A percentile compares a stretch with the other conserved stretches of the same genome.
These are phyloP conservation scores for Podila epicladia DNA, from an alignment of 192 early-diverging fungal genomes.

Conservation along the genomic window DNA sequence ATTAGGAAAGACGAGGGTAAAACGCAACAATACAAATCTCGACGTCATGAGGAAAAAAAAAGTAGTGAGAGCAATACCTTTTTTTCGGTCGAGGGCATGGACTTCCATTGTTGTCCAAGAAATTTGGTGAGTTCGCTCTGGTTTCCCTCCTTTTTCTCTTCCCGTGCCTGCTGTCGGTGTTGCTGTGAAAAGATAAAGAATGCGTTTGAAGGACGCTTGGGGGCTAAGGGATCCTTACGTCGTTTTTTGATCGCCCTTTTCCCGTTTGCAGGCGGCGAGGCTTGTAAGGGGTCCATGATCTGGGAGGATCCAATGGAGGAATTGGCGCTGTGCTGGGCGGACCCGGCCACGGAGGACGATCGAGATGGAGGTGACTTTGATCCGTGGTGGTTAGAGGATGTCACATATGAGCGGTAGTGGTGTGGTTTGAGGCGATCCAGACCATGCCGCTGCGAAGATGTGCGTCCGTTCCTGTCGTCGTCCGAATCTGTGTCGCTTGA, in stretches of 20 bases:
- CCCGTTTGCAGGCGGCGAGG: constrained; percentile 4
- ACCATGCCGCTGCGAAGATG: constrained; percentile 10
- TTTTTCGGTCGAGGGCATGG: constrained; percentile 51
- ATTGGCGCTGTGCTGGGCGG: not conserved
- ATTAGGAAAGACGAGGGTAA: no score
- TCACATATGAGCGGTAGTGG: constrained; percentile 4
- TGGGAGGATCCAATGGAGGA: constrained; percentile 4
- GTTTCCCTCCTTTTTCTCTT: constrained; percentile 52
- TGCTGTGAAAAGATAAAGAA: constrained; percentile 54
- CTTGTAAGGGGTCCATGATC: constrained; percentile 1
- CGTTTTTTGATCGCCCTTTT: constrained; percentile 39
- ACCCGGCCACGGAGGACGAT: constrained; percentile 18
- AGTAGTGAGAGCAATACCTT: constrained; percentile 21
- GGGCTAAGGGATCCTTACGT: constrained; percentile 54
- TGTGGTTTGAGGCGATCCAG: constrained; percentile 12
- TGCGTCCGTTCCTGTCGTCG: not conserved
- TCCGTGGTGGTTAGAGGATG: constrained; percentile 4
- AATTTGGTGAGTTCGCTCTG: constrained; percentile 52
- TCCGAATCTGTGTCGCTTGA: constrained; percentile 3
- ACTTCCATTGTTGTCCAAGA: constrained; percentile 47
- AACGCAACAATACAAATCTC: not conserved
- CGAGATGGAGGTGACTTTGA: constrained; percentile 34
- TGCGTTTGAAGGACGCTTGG: constrained; percentile 50
- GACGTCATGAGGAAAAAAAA: not conserved
- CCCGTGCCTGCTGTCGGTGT: constrained; percentile 48